Conservation (phyloP, 2,329 filamentous ascomycete genomes). For the Rhexocercosporidium sp. region DNA sequence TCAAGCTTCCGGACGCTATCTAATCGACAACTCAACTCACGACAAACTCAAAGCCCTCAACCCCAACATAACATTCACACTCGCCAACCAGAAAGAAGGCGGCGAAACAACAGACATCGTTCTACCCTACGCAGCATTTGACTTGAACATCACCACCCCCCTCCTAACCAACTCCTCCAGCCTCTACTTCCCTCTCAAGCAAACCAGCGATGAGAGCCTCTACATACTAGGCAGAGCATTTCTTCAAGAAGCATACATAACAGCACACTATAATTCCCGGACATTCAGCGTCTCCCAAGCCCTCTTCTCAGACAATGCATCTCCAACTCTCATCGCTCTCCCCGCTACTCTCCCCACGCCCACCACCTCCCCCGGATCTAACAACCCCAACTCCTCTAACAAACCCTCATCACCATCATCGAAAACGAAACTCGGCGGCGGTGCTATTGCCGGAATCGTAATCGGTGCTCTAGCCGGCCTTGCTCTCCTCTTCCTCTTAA, state of each 20-base stretch:
- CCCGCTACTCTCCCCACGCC: conserved; percentile 24
- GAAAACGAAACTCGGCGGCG: conserved; percentile 17
- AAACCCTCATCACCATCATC: neutral
- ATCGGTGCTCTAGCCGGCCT: conserved; percentile 25
- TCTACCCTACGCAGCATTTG: conserved; percentile 39
- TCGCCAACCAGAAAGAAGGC: conserved; percentile 31
- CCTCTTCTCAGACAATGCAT: conserved; percentile 27
- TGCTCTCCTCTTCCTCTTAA: conserved; percentile 20
- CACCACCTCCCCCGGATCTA: neutral
- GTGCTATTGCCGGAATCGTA: conserved; percentile 34
- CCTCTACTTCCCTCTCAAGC: conserved; percentile 38
- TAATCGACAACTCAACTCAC: conserved; percentile 39
- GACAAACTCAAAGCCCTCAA: conserved; percentile 35
- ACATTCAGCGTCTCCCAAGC: conserved; percentile 39
- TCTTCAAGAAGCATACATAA: conserved; percentile 41
- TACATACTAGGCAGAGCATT: conserved; percentile 40
- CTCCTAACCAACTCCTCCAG: conserved; percentile 27
- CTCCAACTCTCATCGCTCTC: conserved; percentile 25
- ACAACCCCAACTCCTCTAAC: neutral
- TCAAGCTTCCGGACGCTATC: conserved; percentile 37
- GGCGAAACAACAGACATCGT: conserved; percentile 33
- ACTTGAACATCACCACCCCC: conserved; percentile 32
- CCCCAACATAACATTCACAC: conserved; percentile 40
- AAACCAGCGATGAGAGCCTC: conserved; percentile 28
- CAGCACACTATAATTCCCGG: conserved; percentile 36